phyloP scores from a whole-genome alignment of 2,329 filamentous ascomycete genomes.

The Daldinia sp. region DNA sequence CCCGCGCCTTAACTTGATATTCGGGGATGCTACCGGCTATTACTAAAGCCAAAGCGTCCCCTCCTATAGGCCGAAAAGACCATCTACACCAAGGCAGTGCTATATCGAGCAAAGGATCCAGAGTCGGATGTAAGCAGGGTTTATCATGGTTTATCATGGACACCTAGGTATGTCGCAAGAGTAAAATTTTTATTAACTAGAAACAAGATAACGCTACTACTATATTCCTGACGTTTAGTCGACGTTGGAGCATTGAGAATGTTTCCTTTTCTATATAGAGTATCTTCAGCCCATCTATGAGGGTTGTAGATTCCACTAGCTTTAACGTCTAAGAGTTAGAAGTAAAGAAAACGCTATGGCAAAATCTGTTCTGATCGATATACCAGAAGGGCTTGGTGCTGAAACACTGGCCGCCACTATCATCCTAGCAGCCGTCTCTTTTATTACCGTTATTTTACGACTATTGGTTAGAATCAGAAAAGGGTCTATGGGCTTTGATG shows the following conservation, averaged over 20 bases:
- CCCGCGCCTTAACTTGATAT: not conserved
- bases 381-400: conserved; percentile 5
- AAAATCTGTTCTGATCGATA: not conserved
- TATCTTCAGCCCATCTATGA: not conserved
- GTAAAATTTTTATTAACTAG: not conserved
- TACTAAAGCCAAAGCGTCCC: not conserved
- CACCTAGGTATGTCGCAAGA: not conserved
- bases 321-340: not conserved
- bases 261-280: conserved; percentile 15
- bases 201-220: not conserved
- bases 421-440: not conserved
- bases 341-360: conserved; percentile 4
- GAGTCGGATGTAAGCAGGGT: not conserved
- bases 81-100: not conserved
- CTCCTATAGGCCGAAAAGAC: not conserved
- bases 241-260: not conserved
- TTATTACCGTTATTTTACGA: conserved; percentile 11
- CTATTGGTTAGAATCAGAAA: conserved; percentile 19
- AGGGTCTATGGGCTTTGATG: conserved; percentile 24
- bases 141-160: conserved; percentile 5
- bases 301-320: not conserved
- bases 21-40: not conserved
- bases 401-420: conserved; percentile 2
- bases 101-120: not conserved
- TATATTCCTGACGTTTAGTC: not conserved